Evolutionary conservation across 192 early-diverging fungal species (phyloP), one percentile per base, ranked within the genome.

Genomic region (Glomus cerebriforme): DNA sequence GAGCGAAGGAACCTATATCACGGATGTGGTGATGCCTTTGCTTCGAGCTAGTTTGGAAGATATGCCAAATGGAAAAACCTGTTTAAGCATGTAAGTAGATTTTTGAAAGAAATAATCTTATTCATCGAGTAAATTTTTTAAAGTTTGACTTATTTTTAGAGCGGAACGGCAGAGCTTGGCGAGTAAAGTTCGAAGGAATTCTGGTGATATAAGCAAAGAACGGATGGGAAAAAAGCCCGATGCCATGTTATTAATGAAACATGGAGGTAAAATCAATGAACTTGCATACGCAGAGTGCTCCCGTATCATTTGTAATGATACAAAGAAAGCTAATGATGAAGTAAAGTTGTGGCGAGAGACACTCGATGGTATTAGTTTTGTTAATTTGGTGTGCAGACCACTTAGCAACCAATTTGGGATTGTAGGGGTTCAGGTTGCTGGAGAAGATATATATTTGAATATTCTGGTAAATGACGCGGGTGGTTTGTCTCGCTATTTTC

Each of bases 391-490:
- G 8, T 65, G 31, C 12, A 65, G 63, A 13, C 31, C 29, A 32
- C 3, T 6, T 39, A n/a, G 45, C 7, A 71, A 71, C 35, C 37
- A 71, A 31, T 71, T 71, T 43, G 69, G 22, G 7, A 31, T 71
- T 71, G 69, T 71, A 10, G 69, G 39, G 17, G n/a, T 71, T 47
- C 69, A 71, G 45, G 69, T 71, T 19, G 69, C 69, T 10, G 69
- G 39, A n/a, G 12, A n/a, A 7, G 26, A 19, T 39, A 71, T 71
- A 45, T 31, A n/a, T 31, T 49, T 71, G 22, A 71, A 71, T 71
- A 13, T 71, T 49, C 22, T 71, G n/a, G 12, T 71, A 13, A 71
- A 43, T 12, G 39, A 71, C 22, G 2, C 3, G 7, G 4, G 19
- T 29, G 39, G 37, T 7, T 22, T 71, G 17, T 13, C 37, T 22